Conservation (phyloP, 1,139 yeast species). For the Saccharomyces hybrid region DNA sequence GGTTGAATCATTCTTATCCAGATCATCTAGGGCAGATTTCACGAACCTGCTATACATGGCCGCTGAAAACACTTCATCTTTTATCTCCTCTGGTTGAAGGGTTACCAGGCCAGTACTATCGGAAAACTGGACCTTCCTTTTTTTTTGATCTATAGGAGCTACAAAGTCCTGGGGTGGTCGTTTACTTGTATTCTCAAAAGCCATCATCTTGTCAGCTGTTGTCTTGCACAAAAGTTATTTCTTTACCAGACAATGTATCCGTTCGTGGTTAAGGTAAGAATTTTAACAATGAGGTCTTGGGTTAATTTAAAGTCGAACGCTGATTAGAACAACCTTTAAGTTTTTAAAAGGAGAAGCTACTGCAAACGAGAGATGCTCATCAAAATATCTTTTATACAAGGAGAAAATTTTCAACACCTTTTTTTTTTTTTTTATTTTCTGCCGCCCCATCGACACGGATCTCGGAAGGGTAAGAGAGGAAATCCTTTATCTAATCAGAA, state of each 20-base stretch:
- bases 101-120: conserved; percentile 11
- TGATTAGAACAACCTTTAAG: neutral
- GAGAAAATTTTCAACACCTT: conserved; percentile 1
- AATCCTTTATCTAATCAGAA: neutral
- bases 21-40: conserved; percentile 60
- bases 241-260: neutral
- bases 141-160: conserved; percentile 20
- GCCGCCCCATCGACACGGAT: neutral
- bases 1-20: conserved; percentile 45
- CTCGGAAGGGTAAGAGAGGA: neutral
- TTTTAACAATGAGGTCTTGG: neutral
- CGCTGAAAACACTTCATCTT: conserved; percentile 26
- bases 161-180: conserved; percentile 18
- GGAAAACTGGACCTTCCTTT: conserved; percentile 29
- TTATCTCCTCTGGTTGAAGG: neutral
- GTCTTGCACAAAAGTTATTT: neutral
- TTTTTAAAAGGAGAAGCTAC: neutral
- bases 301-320: neutral
- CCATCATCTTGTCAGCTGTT: conserved; percentile 24
- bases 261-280: neutral
- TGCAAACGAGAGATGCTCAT: neutral
- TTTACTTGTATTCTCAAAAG: conserved; percentile 26
- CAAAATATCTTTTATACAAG: neutral
- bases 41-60: conserved; percentile 59
- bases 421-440: neutral